These are phyloP conservation scores for Solanum arcanum DNA, from an alignment of 257 asterid genomes.

Conservation along the genomic window DNA sequence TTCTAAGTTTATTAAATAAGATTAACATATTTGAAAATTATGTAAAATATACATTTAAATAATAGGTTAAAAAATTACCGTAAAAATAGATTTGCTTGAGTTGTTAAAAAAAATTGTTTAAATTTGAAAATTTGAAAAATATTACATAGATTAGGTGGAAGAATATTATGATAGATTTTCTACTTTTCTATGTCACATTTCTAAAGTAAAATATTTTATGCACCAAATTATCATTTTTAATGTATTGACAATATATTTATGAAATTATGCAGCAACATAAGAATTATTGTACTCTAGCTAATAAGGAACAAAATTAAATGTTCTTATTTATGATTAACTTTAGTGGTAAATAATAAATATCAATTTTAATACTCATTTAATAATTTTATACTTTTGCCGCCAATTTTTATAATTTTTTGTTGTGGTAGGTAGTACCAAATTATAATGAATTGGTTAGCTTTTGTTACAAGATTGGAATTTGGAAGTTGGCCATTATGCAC, in stretches of 20 bases:
- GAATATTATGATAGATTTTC: too few relatives aligned
- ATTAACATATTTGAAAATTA: background rate
- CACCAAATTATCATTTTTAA: too few relatives aligned
- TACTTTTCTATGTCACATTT: background rate
- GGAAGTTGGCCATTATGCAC: background rate
- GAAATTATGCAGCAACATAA: background rate
- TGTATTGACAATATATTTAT: background rate
- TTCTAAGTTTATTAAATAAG: background rate
- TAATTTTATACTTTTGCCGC: background rate
- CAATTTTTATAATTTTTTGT: background rate
- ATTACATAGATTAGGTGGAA: rapidly evolving
- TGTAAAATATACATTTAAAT: background rate
- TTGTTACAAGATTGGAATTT: background rate
- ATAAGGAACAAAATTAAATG: background rate
- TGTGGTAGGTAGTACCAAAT: background rate
- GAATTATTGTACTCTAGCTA: too few relatives aligned
- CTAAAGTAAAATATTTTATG: too few relatives aligned
- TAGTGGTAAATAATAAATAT: background rate
- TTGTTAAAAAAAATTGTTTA: too few relatives aligned
- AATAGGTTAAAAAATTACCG: background rate
- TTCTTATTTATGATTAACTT: background rate
- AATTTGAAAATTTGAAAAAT: too few relatives aligned
- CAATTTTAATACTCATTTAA: background rate
- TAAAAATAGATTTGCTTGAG: too few relatives aligned
- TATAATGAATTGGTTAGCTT: background rate